Percentiles rank a stretch among this genome's conserved stretches.
Conservation (phyloP, 495 filamentous ascomycete genomes). For the Margaritispora aquatica region DNA sequence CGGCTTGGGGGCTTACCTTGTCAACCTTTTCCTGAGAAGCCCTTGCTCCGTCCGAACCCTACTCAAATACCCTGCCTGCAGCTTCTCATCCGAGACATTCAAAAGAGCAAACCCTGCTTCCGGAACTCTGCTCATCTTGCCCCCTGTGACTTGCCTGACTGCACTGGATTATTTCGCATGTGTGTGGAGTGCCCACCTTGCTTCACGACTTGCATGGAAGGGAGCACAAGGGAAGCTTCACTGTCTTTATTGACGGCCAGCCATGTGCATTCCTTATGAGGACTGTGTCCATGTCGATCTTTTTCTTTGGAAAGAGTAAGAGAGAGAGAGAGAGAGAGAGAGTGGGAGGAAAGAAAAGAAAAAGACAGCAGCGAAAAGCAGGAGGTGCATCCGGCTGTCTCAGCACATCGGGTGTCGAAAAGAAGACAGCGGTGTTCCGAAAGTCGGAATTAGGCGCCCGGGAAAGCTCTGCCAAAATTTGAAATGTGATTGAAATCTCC, state of each 20-base stretch:
- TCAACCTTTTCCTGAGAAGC: background rate
- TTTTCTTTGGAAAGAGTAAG: background rate
- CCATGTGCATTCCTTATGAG: background rate
- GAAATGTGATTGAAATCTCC: background rate
- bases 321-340: too few relatives aligned
- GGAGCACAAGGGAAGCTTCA: background rate
- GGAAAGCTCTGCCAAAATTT: background rate
- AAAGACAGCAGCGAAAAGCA: too few relatives aligned
- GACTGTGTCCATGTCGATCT: too few relatives aligned
- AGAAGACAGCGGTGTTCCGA: background rate
- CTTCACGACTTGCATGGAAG: background rate
- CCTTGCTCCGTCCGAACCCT: background rate
- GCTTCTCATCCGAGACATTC: background rate
- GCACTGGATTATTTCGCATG: background rate
- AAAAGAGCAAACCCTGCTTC: background rate
- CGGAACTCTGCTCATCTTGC: background rate
- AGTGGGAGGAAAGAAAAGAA: too few relatives aligned
- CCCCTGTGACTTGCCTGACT: background rate
- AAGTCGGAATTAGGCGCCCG: background rate
- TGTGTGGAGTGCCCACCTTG: background rate
- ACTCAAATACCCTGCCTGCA: background rate
- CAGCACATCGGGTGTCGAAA: too few relatives aligned
- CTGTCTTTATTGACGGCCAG: too few relatives aligned
- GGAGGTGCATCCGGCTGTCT: too few relatives aligned
- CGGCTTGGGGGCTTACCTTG: background rate